A percentile compares a stretch with the other conserved stretches of the same genome.
Evolutionary conservation across 2,329 filamentous ascomycete genomes (phyloP).

Genomic region (Orbilia ellipsospora): DNA sequence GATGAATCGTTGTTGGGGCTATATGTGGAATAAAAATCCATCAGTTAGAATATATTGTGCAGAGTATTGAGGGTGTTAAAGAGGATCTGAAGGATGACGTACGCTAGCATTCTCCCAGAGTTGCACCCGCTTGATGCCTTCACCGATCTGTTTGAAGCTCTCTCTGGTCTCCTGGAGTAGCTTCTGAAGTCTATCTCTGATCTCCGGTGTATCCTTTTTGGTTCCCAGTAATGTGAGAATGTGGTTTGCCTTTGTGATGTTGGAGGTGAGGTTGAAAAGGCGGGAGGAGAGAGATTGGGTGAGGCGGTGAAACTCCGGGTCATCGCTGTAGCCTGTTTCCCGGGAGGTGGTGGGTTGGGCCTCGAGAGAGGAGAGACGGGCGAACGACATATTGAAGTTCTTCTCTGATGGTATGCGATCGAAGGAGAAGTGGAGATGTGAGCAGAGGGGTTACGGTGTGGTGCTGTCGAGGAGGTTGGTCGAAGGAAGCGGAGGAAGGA

Average conservation of each 20-base stretch:
- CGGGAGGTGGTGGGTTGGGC: constrained; percentile 77
- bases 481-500: constrained; percentile 8
- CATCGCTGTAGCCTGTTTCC: constrained; percentile 82
- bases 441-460: neutral
- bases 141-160: constrained; percentile 89
- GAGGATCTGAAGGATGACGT: constrained; percentile 60
- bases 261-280: constrained; percentile 87
- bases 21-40: neutral
- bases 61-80: neutral
- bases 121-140: constrained; percentile 92
- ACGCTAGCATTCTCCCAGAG: constrained; percentile 86
- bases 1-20: constrained; percentile 96
- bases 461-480: neutral
- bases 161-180: constrained; percentile 86
- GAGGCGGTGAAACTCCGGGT: constrained; percentile 88
- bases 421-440: neutral
- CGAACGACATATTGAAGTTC: constrained; percentile 79
- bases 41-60: too few species aligned
- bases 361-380: constrained; percentile 85
- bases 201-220: constrained; percentile 87
- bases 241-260: constrained; percentile 83
- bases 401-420: neutral
- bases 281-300: constrained; percentile 86
- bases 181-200: constrained; percentile 89
- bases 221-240: constrained; percentile 89